These are phyloP conservation scores for Ambrosiella cleistominuta DNA, from an alignment of 2,329 filamentous ascomycete genomes.

Conservation along the genomic window DNA sequence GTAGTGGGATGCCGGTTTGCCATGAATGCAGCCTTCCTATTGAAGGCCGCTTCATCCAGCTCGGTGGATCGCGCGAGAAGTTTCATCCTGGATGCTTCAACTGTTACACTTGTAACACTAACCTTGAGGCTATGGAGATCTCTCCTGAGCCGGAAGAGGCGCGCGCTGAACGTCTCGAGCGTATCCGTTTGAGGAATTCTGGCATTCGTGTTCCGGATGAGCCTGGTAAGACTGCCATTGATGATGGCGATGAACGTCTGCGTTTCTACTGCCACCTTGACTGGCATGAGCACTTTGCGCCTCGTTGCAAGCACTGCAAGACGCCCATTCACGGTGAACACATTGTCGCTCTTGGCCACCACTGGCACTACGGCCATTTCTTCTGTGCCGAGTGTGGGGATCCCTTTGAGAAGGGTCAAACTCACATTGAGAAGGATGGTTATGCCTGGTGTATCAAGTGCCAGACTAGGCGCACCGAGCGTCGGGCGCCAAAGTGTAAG, in stretches of 20 bases:
- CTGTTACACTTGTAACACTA: slow-evolving; percentile 73
- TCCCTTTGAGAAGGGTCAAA: slow-evolving; percentile 59
- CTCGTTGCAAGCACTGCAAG: slow-evolving; percentile 86
- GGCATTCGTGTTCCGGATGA: slow-evolving; percentile 44
- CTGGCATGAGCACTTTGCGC: slow-evolving; percentile 88
- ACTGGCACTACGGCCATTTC: slow-evolving; percentile 96
- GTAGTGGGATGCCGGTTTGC: slow-evolving; percentile 48
- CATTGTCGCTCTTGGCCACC: slow-evolving; percentile 78
- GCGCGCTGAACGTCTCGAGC: slow-evolving; percentile 52
- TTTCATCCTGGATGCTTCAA: slow-evolving; percentile 91
- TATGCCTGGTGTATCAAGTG: slow-evolving; percentile 94
- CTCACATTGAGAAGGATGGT: slow-evolving; percentile 81
- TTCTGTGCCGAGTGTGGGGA: slow-evolving; percentile 98
- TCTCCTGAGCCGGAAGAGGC: slow-evolving; percentile 71
- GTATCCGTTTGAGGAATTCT: slow-evolving; percentile 44
- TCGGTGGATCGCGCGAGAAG: slow-evolving; percentile 52
- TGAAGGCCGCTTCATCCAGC: slow-evolving; percentile 73
- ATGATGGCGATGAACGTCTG: slow-evolving; percentile 55
- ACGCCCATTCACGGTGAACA: slow-evolving; percentile 94
- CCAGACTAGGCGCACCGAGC: slow-evolving; percentile 79
- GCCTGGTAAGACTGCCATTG: slow-evolving; percentile 44
- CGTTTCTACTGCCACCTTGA: slow-evolving; percentile 98
- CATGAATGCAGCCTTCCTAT: slow-evolving; percentile 73
- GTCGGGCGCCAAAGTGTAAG: slow-evolving; percentile 72
- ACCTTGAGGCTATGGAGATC: slow-evolving; percentile 88